Base-by-base conservation (phyloP, 345 rosid genomes). In the Boechera divaricarpa region DNA sequence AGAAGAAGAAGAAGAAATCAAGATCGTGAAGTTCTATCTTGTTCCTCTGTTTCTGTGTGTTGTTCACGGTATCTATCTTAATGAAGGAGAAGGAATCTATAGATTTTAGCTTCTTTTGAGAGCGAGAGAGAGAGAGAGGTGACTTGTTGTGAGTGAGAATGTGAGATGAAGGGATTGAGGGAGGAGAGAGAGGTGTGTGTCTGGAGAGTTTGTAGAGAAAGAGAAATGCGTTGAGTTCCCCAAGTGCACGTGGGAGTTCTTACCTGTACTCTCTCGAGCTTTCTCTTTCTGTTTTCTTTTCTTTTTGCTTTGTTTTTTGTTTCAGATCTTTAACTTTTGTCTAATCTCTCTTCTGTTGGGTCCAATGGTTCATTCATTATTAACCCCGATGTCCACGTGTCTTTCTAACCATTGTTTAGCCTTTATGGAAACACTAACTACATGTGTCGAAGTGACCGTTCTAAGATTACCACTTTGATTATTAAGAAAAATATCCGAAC, bases 181-280 rank as follows among this genome's bases (percentile, higher is more conserved):
- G 74, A 72, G 61, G 78, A 18, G 36, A 32, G 62, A 42, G 63
- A 16, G 48, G 21, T 10, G 71, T 10, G 48, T 58, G 29, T 73
- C 12, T 9, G 35, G 1, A 12, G 9, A 59, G 83, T 61, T 51
- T 45, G 48, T n/a, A 16, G 67, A 58, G 63, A 63, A 66, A 79
- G 70, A 76, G 70, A 77, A 33, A 69, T 49, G 66, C 47, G 80
- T 82, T 57, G 82, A 75, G 82, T 75, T 80, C 79, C 77, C 83
- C 77, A 77, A 77, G 53, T 80, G 88, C 90, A 87, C 90, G 88
- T 87, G 90, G 75, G 81, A 72, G 51, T 76, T 69, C 75, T 76
- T 75, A 76, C 56, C 39, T 61, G 63, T 55, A 82, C 88, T 77
- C 87, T 80, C 87, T 77, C 77, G 16, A 55, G 11, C 64, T 63